Conservation (phyloP, 164 flowering plant species). For the Chloranthus sessilifolius region DNA sequence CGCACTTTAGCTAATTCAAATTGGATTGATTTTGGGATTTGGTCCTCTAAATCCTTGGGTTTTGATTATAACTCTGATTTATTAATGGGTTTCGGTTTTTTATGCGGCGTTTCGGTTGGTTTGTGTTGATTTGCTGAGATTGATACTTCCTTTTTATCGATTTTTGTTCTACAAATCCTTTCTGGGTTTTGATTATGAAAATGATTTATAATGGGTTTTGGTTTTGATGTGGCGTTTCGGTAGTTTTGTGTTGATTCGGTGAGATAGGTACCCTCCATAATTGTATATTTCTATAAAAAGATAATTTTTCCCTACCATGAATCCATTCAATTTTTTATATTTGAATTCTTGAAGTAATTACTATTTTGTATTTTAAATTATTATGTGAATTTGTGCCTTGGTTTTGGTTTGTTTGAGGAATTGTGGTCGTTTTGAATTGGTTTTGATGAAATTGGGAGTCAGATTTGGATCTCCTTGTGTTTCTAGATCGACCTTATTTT, state of each 20-base stretch:
- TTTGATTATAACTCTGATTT: neutral
- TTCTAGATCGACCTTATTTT: too few relatives aligned
- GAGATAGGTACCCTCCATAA: too few relatives aligned
- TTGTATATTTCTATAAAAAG: too few relatives aligned
- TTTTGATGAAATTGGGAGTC: neutral
- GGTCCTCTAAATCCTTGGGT: neutral
- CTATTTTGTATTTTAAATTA: too few relatives aligned
- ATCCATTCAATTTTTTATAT: too few relatives aligned
- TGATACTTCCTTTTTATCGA: neutral
- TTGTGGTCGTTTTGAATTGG: constrained; percentile 6
- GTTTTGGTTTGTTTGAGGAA: constrained; percentile 12
- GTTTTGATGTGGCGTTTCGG: too few relatives aligned
- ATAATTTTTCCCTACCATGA: too few relatives aligned
- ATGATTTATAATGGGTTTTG: too few relatives aligned
- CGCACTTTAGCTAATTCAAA: constrained; percentile 4
- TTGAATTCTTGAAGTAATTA: too few relatives aligned
- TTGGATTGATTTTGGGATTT: neutral
- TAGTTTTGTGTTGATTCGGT: too few relatives aligned
- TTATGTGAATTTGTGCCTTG: constrained; percentile 11
- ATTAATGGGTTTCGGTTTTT: neutral
- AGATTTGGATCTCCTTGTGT: too few relatives aligned
- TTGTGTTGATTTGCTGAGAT: neutral
- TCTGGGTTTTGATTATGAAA: constrained; percentile 22
- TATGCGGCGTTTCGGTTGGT: neutral
- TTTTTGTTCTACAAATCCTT: constrained; percentile 2